phyloP scores from a whole-genome alignment of 345 rosid genomes.

The Citrus cavaleriei region DNA sequence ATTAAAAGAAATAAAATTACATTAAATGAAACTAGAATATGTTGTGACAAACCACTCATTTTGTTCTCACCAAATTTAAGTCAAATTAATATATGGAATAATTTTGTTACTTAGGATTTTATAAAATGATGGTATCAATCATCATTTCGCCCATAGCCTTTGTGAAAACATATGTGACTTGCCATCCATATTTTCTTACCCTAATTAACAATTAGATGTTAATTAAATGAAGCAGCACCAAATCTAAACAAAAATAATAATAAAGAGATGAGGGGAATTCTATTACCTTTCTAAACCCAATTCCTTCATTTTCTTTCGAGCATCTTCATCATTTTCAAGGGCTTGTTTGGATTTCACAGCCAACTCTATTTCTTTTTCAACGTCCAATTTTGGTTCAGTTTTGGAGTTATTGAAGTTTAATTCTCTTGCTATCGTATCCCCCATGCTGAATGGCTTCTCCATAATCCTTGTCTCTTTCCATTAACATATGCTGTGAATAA shows the following conservation, averaged over 20 bases:
- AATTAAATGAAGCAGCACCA: too few species aligned
- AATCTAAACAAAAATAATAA: background rate
- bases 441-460: conserved; percentile 76
- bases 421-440: conserved; percentile 70
- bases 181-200: conserved; percentile 92
- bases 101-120: too few species aligned
- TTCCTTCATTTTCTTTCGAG: conserved; percentile 67
- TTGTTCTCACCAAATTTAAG: too few species aligned
- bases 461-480: conserved; percentile 80
- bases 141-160: conserved; percentile 99
- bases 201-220: conserved; percentile 20
- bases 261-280: background rate
- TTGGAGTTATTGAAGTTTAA: conserved; percentile 27
- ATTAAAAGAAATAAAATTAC: too few species aligned
- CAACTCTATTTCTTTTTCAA: conserved; percentile 56
- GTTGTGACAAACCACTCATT: too few species aligned
- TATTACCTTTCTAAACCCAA: conserved; percentile 64
- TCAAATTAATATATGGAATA: too few species aligned
- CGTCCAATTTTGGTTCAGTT: conserved; percentile 39
- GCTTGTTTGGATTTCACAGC: conserved; percentile 39
- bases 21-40: too few species aligned
- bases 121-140: conserved; percentile 37
- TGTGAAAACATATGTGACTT: conserved; percentile 82
- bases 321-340: conserved; percentile 29
- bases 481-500: conserved; percentile 68